Evolutionary conservation across 2,329 filamentous ascomycete species (phyloP).

Genomic region (Neofusicoccum kwambonambiense): DNA sequence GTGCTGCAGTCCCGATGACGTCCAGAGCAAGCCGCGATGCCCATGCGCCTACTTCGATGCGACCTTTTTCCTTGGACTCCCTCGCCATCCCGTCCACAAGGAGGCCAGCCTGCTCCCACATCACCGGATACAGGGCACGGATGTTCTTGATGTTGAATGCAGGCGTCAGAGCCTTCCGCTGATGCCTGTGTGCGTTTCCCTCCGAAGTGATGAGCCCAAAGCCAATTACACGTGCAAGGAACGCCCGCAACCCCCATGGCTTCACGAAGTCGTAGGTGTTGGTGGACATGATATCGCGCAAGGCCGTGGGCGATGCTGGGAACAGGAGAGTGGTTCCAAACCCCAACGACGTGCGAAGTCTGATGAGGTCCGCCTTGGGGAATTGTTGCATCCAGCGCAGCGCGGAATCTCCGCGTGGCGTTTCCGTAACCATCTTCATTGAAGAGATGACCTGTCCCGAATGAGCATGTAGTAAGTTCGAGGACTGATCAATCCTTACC

Average conservation of each 20-base stretch:
- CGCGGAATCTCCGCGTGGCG: neutral
- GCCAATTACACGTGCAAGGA: conserved; percentile 43
- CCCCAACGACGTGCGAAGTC: neutral
- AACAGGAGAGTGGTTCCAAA: neutral
- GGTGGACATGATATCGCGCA: conserved; percentile 34
- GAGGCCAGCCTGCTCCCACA: conserved; percentile 55
- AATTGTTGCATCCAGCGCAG: neutral
- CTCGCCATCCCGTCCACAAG: neutral
- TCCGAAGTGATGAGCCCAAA: conserved; percentile 47
- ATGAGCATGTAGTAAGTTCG: neutral
- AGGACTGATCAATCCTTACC: neutral
- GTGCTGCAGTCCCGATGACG: conserved; percentile 36
- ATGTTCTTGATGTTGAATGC: conserved; percentile 77
- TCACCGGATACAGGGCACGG: conserved; percentile 74
- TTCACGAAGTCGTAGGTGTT: conserved; percentile 51
- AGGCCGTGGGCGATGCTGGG: conserved; percentile 31
- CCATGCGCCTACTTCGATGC: conserved; percentile 33
- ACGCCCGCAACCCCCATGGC: conserved; percentile 37
- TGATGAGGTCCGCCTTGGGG: neutral
- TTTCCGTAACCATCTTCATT: neutral
- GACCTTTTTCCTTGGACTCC: conserved; percentile 47
- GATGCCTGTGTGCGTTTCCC: conserved; percentile 43
- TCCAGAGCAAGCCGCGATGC: conserved; percentile 35
- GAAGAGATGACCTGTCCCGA: neutral
- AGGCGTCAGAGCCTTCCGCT: conserved; percentile 69